Base-by-base conservation (phyloP, 2,329 filamentous ascomycete genomes). In the Lecanosticta acicola region DNA sequence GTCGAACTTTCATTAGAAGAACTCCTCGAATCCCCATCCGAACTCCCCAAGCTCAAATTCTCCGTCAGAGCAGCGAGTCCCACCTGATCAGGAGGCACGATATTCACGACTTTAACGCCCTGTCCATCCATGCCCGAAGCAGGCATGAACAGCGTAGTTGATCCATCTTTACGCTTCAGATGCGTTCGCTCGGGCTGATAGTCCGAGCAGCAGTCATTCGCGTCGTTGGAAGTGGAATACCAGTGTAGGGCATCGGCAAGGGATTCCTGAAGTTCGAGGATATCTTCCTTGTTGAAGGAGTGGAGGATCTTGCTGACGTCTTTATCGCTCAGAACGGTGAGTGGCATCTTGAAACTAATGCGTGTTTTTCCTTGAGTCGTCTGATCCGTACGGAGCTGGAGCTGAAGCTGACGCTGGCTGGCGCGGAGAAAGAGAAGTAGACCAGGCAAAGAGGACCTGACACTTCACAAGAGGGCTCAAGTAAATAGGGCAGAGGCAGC, bases 91-190 rank as follows among this genome's bases (percentile, higher is more conserved):
- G 65, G 60, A 2, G 62, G 68, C 24, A 71, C 63, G 11, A 81
- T 62, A 8, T 78, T 81, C 34, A 84, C 75, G 34, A 85, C 78
- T 62, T 84, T 85, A 51, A 84, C 76, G 4, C 81, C 82, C 14
- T 82, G 70, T 2, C 76, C 74, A 33, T 73, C 71, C 21, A 76
- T 74, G 11, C 77, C 79, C 32, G 73, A 80, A 10, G 80, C 80
- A 2, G 83, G 82, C 79, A 84, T 83, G 65, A 84, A 83, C 8
- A 85, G 68, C 3, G 79, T 83, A 1, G 77, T 80, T 24, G 75
- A 73, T 3, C 80, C 80, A 71, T 81, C 75, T 41, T 74, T 75
- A 10, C 78, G 75, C 42, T 77, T 78, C 42, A 85, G 73, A 1
- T 75, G 70, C 1, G 79, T 83, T 33, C 80, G 72, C 46, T 76